These are phyloP conservation scores for Tagetes erecta DNA, from an alignment of 129 eudicot species.

Conservation along the genomic window DNA sequence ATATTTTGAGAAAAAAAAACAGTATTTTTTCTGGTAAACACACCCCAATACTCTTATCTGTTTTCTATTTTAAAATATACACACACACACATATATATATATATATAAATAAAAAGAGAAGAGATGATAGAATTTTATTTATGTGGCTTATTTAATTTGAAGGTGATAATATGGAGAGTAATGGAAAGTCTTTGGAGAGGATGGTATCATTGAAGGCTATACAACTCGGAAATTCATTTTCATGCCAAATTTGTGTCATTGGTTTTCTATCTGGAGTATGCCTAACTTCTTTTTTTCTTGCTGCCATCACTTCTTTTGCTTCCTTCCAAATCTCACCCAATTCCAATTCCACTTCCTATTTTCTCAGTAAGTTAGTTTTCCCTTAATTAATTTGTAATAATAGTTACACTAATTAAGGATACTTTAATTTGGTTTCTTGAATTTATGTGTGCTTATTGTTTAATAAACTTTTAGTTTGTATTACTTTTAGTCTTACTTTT, in stretches of 20 bases:
- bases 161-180: constrained; percentile 19
- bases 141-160: constrained; percentile 2
- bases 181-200: constrained; percentile 77
- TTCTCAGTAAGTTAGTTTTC: constrained; percentile 47
- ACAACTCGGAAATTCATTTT: constrained; percentile 78
- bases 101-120: neutral
- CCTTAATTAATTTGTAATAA: neutral
- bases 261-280: constrained; percentile 91
- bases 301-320: constrained; percentile 82
- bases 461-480: neutral
- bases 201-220: constrained; percentile 79
- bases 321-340: constrained; percentile 39
- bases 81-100: neutral
- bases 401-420: neutral
- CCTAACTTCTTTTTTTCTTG: constrained; percentile 78
- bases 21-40: neutral
- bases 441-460: neutral
- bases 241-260: constrained; percentile 87
- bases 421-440: neutral
- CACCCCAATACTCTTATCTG: neutral
- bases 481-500: neutral
- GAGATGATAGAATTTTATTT: neutral
- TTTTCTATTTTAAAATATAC: too few relatives aligned
- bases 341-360: constrained; percentile 37
- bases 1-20: neutral